phyloP scores from a whole-genome alignment of 2,329 filamentous ascomycete genomes.

The Pestalotiopsis sp. region DNA sequence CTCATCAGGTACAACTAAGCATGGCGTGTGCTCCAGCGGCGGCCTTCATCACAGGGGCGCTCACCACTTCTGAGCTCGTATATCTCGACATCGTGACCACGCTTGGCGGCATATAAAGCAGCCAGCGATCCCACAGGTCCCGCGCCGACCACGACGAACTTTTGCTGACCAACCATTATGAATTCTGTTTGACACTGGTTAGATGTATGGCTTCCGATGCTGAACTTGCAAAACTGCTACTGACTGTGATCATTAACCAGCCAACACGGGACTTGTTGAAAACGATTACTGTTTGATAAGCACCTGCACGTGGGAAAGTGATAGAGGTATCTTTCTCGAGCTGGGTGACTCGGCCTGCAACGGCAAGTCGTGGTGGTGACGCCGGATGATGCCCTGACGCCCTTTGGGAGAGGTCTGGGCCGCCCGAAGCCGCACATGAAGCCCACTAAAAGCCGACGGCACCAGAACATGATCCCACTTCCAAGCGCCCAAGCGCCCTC shows the following conservation, averaged over 20 bases:
- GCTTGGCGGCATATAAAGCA: slow-evolving; percentile 85
- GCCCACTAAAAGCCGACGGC: background rate
- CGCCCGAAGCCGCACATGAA: background rate
- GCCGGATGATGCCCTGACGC: background rate
- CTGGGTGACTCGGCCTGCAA: background rate
- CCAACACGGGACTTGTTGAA: background rate
- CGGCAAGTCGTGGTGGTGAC: slow-evolving; percentile 2
- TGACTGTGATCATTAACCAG: background rate
- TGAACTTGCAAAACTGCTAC: background rate
- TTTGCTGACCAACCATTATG: slow-evolving; percentile 51
- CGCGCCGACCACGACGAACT: slow-evolving; percentile 84
- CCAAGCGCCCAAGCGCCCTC: no score
- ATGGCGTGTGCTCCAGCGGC: background rate
- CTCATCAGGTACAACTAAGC: background rate
- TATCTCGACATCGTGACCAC: slow-evolving; percentile 88
- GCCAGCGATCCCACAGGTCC: slow-evolving; percentile 92
- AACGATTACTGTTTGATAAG: background rate
- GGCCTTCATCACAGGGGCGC: slow-evolving; percentile 31
- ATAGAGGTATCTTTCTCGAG: no score
- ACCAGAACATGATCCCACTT: background rate
- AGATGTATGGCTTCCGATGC: background rate
- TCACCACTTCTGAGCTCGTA: slow-evolving; percentile 92
- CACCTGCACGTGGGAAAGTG: no score
- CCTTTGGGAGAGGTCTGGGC: background rate
- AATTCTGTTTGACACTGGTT: background rate